phyloP scores from a whole-genome alignment of 345 rosid genomes.

The Litchi chinensis region DNA sequence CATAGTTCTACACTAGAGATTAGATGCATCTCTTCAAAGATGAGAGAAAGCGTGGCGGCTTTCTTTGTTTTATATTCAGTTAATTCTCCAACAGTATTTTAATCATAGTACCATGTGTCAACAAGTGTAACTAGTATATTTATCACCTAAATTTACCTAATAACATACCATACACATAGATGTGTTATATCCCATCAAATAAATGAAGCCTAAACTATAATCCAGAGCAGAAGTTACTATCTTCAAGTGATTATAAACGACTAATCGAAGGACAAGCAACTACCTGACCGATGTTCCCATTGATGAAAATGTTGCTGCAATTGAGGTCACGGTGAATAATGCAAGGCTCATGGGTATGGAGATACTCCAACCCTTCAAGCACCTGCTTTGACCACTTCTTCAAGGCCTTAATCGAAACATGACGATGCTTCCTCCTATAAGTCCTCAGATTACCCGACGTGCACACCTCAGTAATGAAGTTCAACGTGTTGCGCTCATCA shows the following conservation, averaged over 20 bases:
- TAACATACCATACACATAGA: not conserved
- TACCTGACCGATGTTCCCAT: slow-evolving; percentile 70
- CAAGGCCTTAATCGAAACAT: slow-evolving; percentile 67
- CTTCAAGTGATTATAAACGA: not conserved
- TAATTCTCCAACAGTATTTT: not conserved
- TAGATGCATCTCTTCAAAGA: no score
- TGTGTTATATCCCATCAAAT: not conserved
- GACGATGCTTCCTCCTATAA: slow-evolving; percentile 69
- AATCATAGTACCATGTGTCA: not conserved
- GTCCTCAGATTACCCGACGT: slow-evolving; percentile 66
- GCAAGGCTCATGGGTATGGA: slow-evolving; percentile 72
- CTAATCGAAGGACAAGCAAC: not conserved
- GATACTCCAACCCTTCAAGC: slow-evolving; percentile 61
- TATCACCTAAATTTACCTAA: not conserved
- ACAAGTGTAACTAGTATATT: not conserved
- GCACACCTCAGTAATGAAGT: slow-evolving; percentile 78
- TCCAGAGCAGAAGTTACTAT: not conserved
- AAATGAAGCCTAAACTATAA: not conserved
- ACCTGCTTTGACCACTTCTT: slow-evolving; percentile 75
- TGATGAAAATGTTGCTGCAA: slow-evolving; percentile 73
- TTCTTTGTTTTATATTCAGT: not conserved
- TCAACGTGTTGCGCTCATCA: slow-evolving; percentile 42
- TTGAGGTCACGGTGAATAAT: slow-evolving; percentile 68
- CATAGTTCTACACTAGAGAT: not conserved
- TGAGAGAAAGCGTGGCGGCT: not conserved